Evolutionary conservation across 2,329 filamentous ascomycete species (phyloP), one percentile per base, ranked within the genome.

Genomic region (Sporothrix variecibatus): DNA sequence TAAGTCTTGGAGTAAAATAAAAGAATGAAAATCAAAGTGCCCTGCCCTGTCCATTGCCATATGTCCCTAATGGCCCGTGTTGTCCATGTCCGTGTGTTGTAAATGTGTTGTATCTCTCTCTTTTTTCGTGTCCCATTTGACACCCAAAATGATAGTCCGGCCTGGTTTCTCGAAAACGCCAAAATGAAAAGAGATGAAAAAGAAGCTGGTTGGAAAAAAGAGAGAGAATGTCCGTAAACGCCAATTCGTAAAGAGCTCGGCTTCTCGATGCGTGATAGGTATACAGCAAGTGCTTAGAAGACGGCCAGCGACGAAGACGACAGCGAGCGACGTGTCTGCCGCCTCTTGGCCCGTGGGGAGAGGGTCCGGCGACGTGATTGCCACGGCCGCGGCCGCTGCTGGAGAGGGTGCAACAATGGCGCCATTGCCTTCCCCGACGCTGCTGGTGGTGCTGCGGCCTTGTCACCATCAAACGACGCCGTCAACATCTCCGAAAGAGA

Each of bases 381-480:
- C 78, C 75, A 12, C 78, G 67, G 58, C 53, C 49, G 64, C 60
- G 58, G n/a, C 23, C 70, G 51, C 23, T 20, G 34, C 40, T n/a
- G 65, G 65, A 12, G 65, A 68, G 17, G 65, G 65, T 0, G 23
- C 26, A 51, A 68, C 43, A 43, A 20, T 20, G n/a, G 38, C 9
- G 1, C 43, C 53, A 23, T 60, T 49, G 28, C 34, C 34, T 34
- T 34, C 34, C 34, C 43, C 43, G 51, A 23, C 15, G 23, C 28
- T 65, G n/a, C 1, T 43, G 9, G 31, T 17, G 51, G 7, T 6
- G 38, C 31, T 7, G 12, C 72, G 17, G 20, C 56, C n/a, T n/a
- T n/a, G 9, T 81, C 81, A 38, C 83, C 81, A 23, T 85, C 83
- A 53, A 85, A 84, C 76, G 83, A 85, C 71, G 79, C 81, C 75